These are phyloP conservation scores for Boletus subcaerulescens DNA, from an alignment of 768 basidiomycete genomes.

Conservation along the genomic window DNA sequence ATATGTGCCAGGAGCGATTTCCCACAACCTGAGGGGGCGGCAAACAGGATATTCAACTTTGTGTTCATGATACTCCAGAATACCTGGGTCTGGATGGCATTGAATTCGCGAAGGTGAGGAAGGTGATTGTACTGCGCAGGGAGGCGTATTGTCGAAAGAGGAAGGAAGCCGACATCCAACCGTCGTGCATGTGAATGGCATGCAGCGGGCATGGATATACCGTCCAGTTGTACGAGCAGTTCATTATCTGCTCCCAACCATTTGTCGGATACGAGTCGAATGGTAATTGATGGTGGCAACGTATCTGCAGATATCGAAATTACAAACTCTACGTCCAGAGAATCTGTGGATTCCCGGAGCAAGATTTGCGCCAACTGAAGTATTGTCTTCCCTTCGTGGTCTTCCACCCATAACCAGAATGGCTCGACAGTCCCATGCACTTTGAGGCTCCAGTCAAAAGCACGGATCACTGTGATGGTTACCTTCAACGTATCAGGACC, in stretches of 20 bases:
- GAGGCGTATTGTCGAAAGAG: constrained; percentile 48
- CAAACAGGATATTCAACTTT: constrained; percentile 62
- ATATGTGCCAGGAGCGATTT: constrained; percentile 74
- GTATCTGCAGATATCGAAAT: constrained; percentile 64
- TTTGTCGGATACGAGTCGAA: constrained; percentile 82
- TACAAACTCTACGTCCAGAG: constrained; percentile 70
- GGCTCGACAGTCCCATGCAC: constrained; percentile 76
- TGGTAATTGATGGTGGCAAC: constrained; percentile 62
- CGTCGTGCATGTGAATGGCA: constrained; percentile 58
- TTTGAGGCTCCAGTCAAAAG: constrained; percentile 79
- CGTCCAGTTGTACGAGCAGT: constrained; percentile 56
- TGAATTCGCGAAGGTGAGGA: constrained; percentile 55
- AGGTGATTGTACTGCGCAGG: constrained; percentile 44
- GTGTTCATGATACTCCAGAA: constrained; percentile 82
- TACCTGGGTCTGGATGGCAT: constrained; percentile 84
- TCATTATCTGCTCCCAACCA: constrained; percentile 93
- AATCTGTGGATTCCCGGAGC: constrained; percentile 62
- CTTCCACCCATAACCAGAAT: constrained; percentile 97
- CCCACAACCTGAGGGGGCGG: constrained; percentile 77
- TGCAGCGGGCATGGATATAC: constrained; percentile 69
- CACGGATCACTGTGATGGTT: constrained; percentile 54
- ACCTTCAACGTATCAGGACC: constrained; percentile 82
- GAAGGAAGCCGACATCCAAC: constrained; percentile 73
- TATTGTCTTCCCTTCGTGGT: constrained; percentile 75
- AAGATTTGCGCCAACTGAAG: constrained; percentile 74